A percentile compares a stretch with the other conserved stretches of the same genome.
These are phyloP conservation scores for Cylindrotheca fusiformis DNA, from an alignment of 108 stramenopile species.

Conservation along the genomic window DNA sequence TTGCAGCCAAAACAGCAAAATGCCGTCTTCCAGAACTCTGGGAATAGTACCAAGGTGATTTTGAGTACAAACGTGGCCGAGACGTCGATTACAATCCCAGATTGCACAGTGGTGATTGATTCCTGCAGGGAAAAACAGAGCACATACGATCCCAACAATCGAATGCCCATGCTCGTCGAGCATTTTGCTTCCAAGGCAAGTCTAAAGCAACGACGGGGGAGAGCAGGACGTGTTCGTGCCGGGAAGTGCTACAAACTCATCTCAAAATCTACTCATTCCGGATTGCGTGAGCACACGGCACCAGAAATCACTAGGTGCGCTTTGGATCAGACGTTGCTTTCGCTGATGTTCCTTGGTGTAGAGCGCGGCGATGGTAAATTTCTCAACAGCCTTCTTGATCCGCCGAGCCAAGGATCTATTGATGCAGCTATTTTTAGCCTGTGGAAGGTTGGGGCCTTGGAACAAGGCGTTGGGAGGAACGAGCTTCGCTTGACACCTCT, in stretches of 20 bases:
- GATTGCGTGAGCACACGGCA: slow-evolving; percentile 63
- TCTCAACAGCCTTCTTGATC: slow-evolving; percentile 58
- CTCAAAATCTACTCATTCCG: slow-evolving; percentile 43
- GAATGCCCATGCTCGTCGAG: slow-evolving; percentile 85
- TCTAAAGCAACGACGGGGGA: slow-evolving; percentile 74
- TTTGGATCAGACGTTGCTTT: slow-evolving; percentile 79
- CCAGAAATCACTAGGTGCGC: slow-evolving; percentile 81
- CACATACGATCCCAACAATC: slow-evolving; percentile 81
- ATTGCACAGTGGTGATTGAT: slow-evolving; percentile 92
- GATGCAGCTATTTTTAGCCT: slow-evolving; percentile 61
- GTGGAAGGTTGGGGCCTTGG: slow-evolving; percentile 60
- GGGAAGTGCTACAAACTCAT: slow-evolving; percentile 89
- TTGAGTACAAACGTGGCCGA: slow-evolving; percentile 95
- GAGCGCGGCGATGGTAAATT: slow-evolving; percentile 70
- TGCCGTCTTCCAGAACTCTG: slow-evolving; percentile 65
- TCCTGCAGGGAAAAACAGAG: slow-evolving; percentile 83
- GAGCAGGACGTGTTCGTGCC: slow-evolving; percentile 79
- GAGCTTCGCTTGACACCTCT: slow-evolving; percentile 56
- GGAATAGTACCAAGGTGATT: slow-evolving; percentile 88
- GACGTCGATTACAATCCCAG: slow-evolving; percentile 93
- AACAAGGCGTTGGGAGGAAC: slow-evolving; percentile 13
- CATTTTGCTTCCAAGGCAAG: slow-evolving; percentile 76
- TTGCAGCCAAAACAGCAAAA: slow-evolving; percentile 88
- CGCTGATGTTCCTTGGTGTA: slow-evolving; percentile 76
- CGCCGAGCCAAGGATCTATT: slow-evolving; percentile 59